Evolutionary conservation across 345 rosid species (phyloP), one percentile per base, ranked within the genome.

Genomic region (Dovyalis caffra): DNA sequence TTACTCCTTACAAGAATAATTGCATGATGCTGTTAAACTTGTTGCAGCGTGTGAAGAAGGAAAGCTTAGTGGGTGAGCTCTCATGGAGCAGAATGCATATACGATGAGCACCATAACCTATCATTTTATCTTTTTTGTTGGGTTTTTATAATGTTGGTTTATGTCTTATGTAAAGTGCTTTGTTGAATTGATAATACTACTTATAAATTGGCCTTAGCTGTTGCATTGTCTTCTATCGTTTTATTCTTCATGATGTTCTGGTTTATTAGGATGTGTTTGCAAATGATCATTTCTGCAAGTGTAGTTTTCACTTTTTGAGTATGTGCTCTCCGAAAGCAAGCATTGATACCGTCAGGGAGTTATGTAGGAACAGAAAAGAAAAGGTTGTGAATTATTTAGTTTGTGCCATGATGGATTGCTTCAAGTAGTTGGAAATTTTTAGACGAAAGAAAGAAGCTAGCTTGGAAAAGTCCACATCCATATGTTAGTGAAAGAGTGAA

Each of bases 21-120:
- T 72, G 47, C 70, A 63, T 73, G 75, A 70, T 69, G 83, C 45
- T n/a, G 68, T 70, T 76, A 76, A 43, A 70, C 72, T 40, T 74
- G 76, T 78, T 78, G 80, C 79, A 81, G 79, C 40, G 47, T 57
- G 84, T 79, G 85, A 61, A 77, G 76, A 76, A 65, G 77, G 58
- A 77, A 68, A 82, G 67, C 69, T 67, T 34, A 16, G 64, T 31
- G 65, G 77, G 71, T 53, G 76, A 70, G 77, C 74, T 70, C 74
- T 32, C 70, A 29, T 74, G 79, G 80, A 64, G 66, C 69, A 73
- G 45, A 60, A 70, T 68, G 65, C 80, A n/a, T 32, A 29, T 72
- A 28, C 43, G 51, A 35, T 65, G 69, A 64, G 75, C 81, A 71
- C 38, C 67, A 64, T 74, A 67, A 64, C 76, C 68, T 69, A 29